Base-by-base conservation (phyloP, 805 yeast species). In the Yueomyces sinensis region DNA sequence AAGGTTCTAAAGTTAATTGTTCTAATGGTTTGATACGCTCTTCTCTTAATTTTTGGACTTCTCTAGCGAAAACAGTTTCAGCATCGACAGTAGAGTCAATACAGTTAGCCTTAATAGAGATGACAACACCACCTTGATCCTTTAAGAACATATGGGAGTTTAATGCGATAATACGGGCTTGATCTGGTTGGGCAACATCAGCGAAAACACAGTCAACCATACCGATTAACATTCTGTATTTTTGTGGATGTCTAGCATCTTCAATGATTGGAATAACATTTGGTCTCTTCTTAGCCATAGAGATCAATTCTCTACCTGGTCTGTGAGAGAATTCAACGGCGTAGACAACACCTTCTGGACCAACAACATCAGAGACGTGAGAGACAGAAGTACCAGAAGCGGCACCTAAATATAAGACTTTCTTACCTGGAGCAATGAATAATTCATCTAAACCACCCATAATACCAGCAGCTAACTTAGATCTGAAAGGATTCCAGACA, bases 261-360 rank as follows among this genome's bases (percentile, higher is more conserved):
- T 91, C 98, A 62, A 91, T 87, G 64, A 91, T 91, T 56, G 98
- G 98, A 49, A 91, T 84, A 39, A 91, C 93, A 59, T 91, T 91
- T 46, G 98, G 97, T 76, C 98, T 83, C 93, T 91, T 91, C 77
- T 89, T 91, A 61, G 98, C 98, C 98, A 91, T 91, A 56, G 93
- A 83, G 56, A 91, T 89, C 66, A 91, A 75, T 66, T 91, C 98
- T 74, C 98, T 82, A 63, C 98, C 98, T 58, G 97, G 95, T 75
- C 98, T 82, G 76, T 91, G 97, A 44, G 96, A 86, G 71, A 91
- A 91, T 70, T 91, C 98, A 49, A 91, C 98, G 39, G 98, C 98
- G 62, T 91, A 91, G 36, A 91, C 98, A 59, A 84, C 71, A 63
- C 98, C 98, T 68, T 86, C 95, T 62, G 98, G 97, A 45, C 98